Percentiles rank a stretch among this genome's conserved stretches.
Evolutionary conservation across 129 eudicot species (phyloP).

Genomic region (Arctium minus): DNA sequence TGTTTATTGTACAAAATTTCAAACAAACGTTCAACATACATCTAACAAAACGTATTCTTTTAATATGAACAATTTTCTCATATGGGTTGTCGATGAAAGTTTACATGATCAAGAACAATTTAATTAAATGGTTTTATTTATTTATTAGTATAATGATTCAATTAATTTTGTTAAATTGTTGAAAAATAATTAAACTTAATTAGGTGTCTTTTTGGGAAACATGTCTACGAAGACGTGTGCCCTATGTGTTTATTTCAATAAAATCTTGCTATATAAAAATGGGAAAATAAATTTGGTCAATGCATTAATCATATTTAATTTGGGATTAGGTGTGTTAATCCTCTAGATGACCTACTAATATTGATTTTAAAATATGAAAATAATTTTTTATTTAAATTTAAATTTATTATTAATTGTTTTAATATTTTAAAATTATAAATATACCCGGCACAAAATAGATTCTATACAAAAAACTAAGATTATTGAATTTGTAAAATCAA

Average conservation of each 20-base stretch:
- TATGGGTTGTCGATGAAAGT: neutral
- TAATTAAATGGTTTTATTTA: neutral
- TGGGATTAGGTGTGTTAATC: conserved; percentile 20
- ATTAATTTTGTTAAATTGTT: conserved; percentile 5
- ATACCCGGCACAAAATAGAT: neutral
- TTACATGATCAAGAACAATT: neutral
- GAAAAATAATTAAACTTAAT: neutral
- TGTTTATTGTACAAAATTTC: neutral
- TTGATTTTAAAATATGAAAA: neutral
- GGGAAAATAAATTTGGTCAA: neutral
- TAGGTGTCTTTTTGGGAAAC: conserved; percentile 23
- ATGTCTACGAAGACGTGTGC: conserved; percentile 38
- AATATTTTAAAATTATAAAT: neutral
- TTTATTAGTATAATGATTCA: conserved; percentile 2
- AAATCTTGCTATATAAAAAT: neutral
- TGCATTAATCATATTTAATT: conserved; percentile 1
- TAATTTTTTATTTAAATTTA: neutral
- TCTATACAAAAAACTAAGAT: neutral
- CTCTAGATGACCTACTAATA: conserved; percentile 8
- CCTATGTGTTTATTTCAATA: conserved; percentile 9
- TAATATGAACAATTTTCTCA: neutral
- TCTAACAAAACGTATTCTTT: neutral
- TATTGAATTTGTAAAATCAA: neutral
- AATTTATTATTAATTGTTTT: neutral
- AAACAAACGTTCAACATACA: neutral